Base-by-base conservation (phyloP, 129 eudicot species). In the Saussurea involucrata region DNA sequence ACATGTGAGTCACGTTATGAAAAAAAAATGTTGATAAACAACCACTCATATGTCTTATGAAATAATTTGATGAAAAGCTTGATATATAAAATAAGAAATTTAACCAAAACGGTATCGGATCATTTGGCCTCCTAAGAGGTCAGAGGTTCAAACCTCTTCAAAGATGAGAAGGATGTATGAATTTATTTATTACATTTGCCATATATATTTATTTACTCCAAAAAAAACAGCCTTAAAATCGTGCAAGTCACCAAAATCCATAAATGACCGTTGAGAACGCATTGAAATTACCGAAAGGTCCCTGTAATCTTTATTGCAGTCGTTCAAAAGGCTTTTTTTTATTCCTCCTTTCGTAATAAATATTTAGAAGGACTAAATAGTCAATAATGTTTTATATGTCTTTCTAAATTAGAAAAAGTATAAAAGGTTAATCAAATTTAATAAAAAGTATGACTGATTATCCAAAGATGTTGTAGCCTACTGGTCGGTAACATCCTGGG, bases 211-310 rank as follows among this genome's bases (percentile, higher is more conserved):
- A n/a, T n/a, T n/a, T n/a, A n/a, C n/a, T n/a, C n/a, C n/a, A 29
- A 6, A 3, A 34, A 74, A 29, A 3, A 31, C 6, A 57, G 21
- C 57, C n/a, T 8, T 20, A 37, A 25, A 63, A 63, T 10, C 8
- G 12, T 67, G 10, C 15, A 76, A 66, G 21, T 66, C 6, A 44
- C 32, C 53, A 17, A 64, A 18, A 49, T 31, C 42, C 37, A 8
- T 33, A 77, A 57, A 70, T 40, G 76, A 70, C 82, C 82, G 76
- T 77, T 78, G 76, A 69, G 28, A 25, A 70, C 32, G 53, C 76
- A 37, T 78, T 15, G 82, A 36, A n/a, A 27, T 69, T 37, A 60
- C 76, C 76, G 29, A 69, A 61, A 58, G 82, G 20, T 6, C 27
- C 24, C 21, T 58, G 36, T 72, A 8, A 11, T 58, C 57, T 49